phyloP scores from a whole-genome alignment of 2,329 filamentous ascomycete species.

The Aureobasidium pullulans region DNA sequence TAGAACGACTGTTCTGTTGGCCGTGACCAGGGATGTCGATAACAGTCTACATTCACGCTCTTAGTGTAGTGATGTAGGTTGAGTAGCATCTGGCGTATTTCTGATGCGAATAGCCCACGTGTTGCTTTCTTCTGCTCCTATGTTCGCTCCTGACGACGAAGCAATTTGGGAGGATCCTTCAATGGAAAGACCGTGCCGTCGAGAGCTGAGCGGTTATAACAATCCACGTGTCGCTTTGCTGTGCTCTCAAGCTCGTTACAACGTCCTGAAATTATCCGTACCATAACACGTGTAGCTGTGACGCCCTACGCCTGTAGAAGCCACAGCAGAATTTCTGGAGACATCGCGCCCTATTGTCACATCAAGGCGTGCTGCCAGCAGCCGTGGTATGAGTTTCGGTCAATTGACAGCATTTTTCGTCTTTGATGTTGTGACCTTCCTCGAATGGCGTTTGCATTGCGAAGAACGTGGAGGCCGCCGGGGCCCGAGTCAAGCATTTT shows the following conservation, averaged over 20 bases:
- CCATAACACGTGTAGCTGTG: background rate
- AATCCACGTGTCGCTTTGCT: background rate
- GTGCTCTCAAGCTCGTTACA: background rate
- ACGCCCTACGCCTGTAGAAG: background rate
- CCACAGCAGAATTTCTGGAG: background rate
- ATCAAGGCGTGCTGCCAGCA: background rate
- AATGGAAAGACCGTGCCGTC: background rate
- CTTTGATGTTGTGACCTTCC: background rate
- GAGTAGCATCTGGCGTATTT: too few species aligned
- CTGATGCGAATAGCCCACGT: too few species aligned
- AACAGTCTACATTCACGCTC: too few species aligned
- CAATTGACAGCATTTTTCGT: slow-evolving; percentile 4
- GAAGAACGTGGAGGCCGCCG: slow-evolving; percentile 4
- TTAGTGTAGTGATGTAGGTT: too few species aligned
- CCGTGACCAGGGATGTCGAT: too few species aligned
- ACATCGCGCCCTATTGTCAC: background rate
- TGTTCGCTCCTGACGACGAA: too few species aligned
- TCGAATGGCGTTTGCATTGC: background rate
- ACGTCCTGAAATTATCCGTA: background rate
- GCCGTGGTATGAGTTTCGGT: background rate
- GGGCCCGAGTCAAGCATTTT: background rate
- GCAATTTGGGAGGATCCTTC: too few species aligned
- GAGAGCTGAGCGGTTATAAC: background rate
- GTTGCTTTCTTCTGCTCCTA: too few species aligned
- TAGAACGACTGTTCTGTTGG: too few species aligned